Conservation (phyloP, 805 yeast genomes). For the Ogataea sp. region DNA sequence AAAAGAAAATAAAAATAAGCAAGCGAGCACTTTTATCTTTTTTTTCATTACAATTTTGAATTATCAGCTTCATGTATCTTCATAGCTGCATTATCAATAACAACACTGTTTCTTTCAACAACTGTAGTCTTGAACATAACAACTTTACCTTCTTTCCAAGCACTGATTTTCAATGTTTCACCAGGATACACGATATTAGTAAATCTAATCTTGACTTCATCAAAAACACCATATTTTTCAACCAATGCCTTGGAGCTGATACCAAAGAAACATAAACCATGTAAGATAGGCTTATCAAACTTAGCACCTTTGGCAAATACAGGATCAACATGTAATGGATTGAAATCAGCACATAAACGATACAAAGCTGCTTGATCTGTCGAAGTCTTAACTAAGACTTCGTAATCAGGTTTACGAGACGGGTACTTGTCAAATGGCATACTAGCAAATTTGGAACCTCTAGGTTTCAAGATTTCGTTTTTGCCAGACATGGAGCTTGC, state of each 20-base stretch:
- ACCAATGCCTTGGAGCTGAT: slow-evolving; percentile 65
- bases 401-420: slow-evolving; percentile 57
- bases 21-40: no score
- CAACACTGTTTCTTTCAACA: slow-evolving; percentile 68
- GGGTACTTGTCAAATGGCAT: slow-evolving; percentile 55
- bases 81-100: slow-evolving; percentile 82
- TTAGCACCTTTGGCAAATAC: slow-evolving; percentile 80
- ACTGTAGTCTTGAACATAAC: slow-evolving; percentile 78
- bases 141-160: slow-evolving; percentile 74
- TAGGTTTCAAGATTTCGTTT: slow-evolving; percentile 33
- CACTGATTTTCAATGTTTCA: slow-evolving; percentile 69
- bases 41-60: slow-evolving; percentile 20
- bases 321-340: slow-evolving; percentile 95
- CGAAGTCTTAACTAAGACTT: slow-evolving; percentile 45
- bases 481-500: slow-evolving; percentile 51
- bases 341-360: slow-evolving; percentile 88
- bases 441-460: slow-evolving; percentile 50
- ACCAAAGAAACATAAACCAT: slow-evolving; percentile 88
- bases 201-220: slow-evolving; percentile 84
- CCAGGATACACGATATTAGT: slow-evolving; percentile 93
- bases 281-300: slow-evolving; percentile 81
- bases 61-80: slow-evolving; percentile 31
- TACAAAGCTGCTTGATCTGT: slow-evolving; percentile 81
- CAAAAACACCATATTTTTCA: slow-evolving; percentile 75
- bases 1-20: no score